Evolutionary conservation across 306 rosid genomes (phyloP).

Genomic region (Medicago ruthenica): DNA sequence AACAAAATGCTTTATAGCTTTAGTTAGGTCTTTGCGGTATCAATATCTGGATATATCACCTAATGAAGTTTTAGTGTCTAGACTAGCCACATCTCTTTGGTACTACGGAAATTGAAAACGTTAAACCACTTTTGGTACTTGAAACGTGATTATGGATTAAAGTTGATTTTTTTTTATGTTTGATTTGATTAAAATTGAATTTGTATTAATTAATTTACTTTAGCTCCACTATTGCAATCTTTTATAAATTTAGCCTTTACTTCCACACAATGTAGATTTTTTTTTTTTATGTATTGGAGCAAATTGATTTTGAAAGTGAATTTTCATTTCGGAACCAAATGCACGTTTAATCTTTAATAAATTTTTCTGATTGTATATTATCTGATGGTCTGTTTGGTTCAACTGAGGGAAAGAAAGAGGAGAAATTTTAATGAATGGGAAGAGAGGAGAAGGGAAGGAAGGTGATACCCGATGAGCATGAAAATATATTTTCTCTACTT

Average conservation of each 20-base stretch:
- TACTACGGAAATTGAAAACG: not conserved
- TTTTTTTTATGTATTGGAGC: no score
- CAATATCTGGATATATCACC: slow-evolving; percentile 4
- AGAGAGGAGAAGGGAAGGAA: no score
- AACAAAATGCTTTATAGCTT: slow-evolving; percentile 3
- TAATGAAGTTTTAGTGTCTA: not conserved
- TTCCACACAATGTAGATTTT: no score
- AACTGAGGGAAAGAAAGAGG: no score
- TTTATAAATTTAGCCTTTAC: no score
- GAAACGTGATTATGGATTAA: not conserved
- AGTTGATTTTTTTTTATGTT: not conserved
- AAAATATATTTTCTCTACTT: no score
- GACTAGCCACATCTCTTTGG: slow-evolving; percentile 3
- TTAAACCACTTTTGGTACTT: not conserved
- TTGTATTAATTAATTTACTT: no score
- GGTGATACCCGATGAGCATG: no score
- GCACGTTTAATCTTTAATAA: not conserved
- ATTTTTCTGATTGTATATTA: not conserved
- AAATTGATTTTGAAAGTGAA: no score
- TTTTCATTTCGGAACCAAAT: not conserved
- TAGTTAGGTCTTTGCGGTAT: not conserved
- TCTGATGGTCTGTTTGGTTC: no score
- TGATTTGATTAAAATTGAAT: not conserved
- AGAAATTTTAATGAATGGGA: no score
- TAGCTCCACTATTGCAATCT: no score